Conservation (phyloP, 2,329 filamentous ascomycete species). For the Phoma sp. region DNA sequence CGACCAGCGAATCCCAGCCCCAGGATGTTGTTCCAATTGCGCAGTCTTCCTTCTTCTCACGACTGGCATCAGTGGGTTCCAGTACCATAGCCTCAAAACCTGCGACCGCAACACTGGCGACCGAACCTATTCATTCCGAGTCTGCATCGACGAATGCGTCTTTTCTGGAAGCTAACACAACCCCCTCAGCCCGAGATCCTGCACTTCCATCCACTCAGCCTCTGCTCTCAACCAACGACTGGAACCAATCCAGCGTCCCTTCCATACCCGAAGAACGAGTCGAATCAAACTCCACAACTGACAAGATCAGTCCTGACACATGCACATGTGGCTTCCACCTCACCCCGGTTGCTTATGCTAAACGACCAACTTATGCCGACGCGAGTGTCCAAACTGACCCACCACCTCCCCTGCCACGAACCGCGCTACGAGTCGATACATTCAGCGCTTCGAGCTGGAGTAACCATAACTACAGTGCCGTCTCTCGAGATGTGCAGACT, state of each 20-base stretch:
- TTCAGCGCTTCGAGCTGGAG: constrained; percentile 9
- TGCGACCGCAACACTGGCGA: neutral
- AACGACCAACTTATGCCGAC: constrained; percentile 26
- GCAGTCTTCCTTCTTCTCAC: constrained; percentile 13
- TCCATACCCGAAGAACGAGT: neutral
- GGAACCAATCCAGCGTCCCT: neutral
- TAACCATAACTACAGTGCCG: constrained; percentile 18
- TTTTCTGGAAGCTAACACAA: neutral
- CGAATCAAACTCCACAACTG: neutral
- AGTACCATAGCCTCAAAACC: neutral
- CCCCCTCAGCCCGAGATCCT: neutral
- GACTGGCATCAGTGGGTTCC: neutral
- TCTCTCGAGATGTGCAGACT: constrained; percentile 23
- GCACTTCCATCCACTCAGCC: neutral
- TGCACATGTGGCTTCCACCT: constrained; percentile 24
- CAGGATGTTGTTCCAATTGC: constrained; percentile 16
- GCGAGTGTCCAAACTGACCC: constrained; percentile 37
- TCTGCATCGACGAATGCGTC: neutral
- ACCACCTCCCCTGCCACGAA: constrained; percentile 9
- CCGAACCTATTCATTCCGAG: too few species aligned
- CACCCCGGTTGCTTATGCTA: neutral
- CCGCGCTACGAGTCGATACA: constrained; percentile 25
- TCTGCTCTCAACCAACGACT: neutral
- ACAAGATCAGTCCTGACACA: neutral
- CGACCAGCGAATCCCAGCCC: constrained; percentile 16